Evolutionary conservation across 768 basidiomycete genomes (phyloP).

Genomic region (Leucocoprinus birnbaumii): DNA sequence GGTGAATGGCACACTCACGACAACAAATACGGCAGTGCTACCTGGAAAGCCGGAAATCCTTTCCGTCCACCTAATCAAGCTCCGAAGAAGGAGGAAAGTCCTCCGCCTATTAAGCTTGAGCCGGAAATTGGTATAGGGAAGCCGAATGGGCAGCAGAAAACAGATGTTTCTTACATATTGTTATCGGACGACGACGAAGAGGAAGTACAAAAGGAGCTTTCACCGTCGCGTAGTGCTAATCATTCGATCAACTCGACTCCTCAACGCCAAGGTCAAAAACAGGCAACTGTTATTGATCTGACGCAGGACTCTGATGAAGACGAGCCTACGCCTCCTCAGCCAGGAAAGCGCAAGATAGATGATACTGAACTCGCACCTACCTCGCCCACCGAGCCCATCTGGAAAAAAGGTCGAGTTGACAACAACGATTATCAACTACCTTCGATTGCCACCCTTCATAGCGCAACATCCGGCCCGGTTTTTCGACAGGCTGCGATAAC

Average conservation of each 20-base stretch:
- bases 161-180: slow-evolving; percentile 53
- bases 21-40: slow-evolving; percentile 72
- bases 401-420: slow-evolving; percentile 65
- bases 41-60: slow-evolving; percentile 65
- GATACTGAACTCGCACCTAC: slow-evolving; percentile 39
- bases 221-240: slow-evolving; percentile 51
- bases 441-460: slow-evolving; percentile 10
- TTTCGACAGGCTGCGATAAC: slow-evolving; percentile 9
- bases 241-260: slow-evolving; percentile 27
- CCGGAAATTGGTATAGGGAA: slow-evolving; percentile 28
- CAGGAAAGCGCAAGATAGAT: slow-evolving; percentile 58
- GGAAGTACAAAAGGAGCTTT: slow-evolving; percentile 69
- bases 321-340: slow-evolving; percentile 31
- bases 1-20: slow-evolving; percentile 96
- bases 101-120: slow-evolving; percentile 23
- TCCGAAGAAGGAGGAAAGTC: slow-evolving; percentile 26
- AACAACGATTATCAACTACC: slow-evolving; percentile 23
- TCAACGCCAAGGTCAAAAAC: slow-evolving; percentile 26
- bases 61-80: slow-evolving; percentile 24
- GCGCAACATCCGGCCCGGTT: background rate
- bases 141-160: slow-evolving; percentile 40
- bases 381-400: slow-evolving; percentile 63
- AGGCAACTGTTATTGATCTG: slow-evolving; percentile 68
- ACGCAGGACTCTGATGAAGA: slow-evolving; percentile 79
- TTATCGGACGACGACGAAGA: slow-evolving; percentile 82